Evolutionary conservation across 345 rosid genomes (phyloP), one percentile per base, ranked within the genome.

Genomic region (Populus simonii): DNA sequence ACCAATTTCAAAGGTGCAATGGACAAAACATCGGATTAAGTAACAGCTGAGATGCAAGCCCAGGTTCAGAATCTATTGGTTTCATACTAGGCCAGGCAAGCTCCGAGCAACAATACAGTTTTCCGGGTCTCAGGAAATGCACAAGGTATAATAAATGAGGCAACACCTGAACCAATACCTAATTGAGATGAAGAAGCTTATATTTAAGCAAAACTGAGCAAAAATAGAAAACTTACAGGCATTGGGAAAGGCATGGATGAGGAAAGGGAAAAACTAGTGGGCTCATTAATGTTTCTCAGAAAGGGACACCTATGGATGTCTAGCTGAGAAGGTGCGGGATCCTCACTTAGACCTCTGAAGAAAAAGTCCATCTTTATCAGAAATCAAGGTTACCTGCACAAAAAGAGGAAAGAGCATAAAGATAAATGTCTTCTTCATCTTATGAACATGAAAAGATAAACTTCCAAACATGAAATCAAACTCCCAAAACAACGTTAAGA

Each of bases 221-320:
- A 68, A 73, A 73, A 71, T 41, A 68, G 62, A 75, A 11, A 79
- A 72, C 96, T 89, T 83, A 93, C 99, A n/a, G 96, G 97, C 84
- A 88, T 83, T 70, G 92, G 87, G 65, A 92, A 82, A 70, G 92
- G 87, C 89, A 86, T 67, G 83, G 92, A 78, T 3, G 97, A 85
- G 71, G 92, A 83, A 70, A 93, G 89, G 25, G 97, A 92, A 80
- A 95, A 92, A 77, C 89, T 93, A 27, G 99, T 95, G 23, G 98
- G 99, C 86, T 91, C 97, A 79, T 93, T 93, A 75, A 95, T 93
- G 88, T 95, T 95, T 86, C 97, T 91, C 90, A 95, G 88, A 85
- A 95, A 95, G 0, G 99, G 99, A 73, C 99, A 95, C 84, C 93
- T 88, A 11, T 86, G 84, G 22, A 92, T 78, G 79, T 90, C 91